Percentiles rank a stretch among this genome's conserved stretches.
These are phyloP conservation scores for Neofusicoccum umdonicola DNA, from an alignment of 2,329 filamentous ascomycete species.

Conservation along the genomic window DNA sequence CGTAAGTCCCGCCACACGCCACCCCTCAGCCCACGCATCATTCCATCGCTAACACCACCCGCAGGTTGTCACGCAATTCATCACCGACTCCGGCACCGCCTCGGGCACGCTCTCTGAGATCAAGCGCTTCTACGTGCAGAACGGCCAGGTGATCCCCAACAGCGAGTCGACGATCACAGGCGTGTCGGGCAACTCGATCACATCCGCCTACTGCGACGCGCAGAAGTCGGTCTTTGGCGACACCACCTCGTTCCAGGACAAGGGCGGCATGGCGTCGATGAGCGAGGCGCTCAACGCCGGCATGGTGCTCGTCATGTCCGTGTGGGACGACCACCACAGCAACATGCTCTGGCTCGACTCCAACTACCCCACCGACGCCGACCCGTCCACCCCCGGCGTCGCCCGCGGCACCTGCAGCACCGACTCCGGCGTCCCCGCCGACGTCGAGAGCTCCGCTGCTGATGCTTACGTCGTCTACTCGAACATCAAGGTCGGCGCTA, in stretches of 20 bases:
- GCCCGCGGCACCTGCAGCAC: constrained; percentile 22
- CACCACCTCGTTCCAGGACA: constrained; percentile 49
- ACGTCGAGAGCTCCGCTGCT: constrained; percentile 22
- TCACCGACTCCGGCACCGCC: constrained; percentile 29
- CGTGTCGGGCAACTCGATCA: constrained; percentile 52
- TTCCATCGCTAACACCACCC: neutral
- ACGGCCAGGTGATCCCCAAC: constrained; percentile 45
- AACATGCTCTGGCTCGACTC: constrained; percentile 73
- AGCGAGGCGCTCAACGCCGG: constrained; percentile 20
- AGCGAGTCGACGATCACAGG: constrained; percentile 39
- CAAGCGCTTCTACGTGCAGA: constrained; percentile 45
- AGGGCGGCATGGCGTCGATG: constrained; percentile 41
- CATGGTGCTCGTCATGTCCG: constrained; percentile 52
- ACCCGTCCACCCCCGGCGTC: constrained; percentile 18
- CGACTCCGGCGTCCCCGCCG: constrained; percentile 21
- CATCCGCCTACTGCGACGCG: constrained; percentile 53
- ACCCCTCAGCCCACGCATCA: neutral
- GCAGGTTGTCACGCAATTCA: constrained; percentile 48
- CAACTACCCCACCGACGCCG: constrained; percentile 50
- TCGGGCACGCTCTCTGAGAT: constrained; percentile 42
- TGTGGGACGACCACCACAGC: constrained; percentile 60
- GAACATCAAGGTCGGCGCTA: constrained; percentile 28
- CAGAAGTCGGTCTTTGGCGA: constrained; percentile 56
- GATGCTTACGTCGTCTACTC: constrained; percentile 24
- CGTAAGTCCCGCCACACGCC: neutral